Conservation (phyloP, 1,284 basidiomycete genomes). For the Sphaerobolus stellatus region DNA sequence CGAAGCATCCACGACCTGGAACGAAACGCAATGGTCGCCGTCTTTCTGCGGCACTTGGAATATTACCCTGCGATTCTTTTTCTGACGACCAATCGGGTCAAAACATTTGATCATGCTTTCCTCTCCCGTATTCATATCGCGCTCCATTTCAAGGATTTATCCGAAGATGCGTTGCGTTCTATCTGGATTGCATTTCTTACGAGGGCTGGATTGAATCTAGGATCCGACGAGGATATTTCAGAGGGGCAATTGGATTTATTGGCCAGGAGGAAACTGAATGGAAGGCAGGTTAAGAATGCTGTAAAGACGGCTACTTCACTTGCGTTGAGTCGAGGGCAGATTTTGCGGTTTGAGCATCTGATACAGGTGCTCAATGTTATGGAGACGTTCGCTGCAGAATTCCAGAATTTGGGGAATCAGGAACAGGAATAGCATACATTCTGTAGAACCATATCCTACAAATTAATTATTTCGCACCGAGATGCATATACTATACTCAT, state of each 20-base stretch:
- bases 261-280: conserved; percentile 52
- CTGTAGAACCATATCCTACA: too few species aligned
- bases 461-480: too few species aligned
- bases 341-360: conserved; percentile 47
- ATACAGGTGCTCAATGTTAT: conserved; percentile 57
- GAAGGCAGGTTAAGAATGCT: conserved; percentile 65
- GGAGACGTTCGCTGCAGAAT: conserved; percentile 56
- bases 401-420: conserved; percentile 27
- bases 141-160: conserved; percentile 56
- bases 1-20: conserved; percentile 59
- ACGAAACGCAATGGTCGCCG: conserved; percentile 65
- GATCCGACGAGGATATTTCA: conserved; percentile 32
- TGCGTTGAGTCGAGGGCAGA: conserved; percentile 46
- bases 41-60: conserved; percentile 60
- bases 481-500: too few species aligned
- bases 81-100: conserved; percentile 65
- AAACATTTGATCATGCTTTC: conserved; percentile 66
- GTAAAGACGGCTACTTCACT: conserved; percentile 58
- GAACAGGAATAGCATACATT: too few species aligned
- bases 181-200: conserved; percentile 57
- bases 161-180: conserved; percentile 45
- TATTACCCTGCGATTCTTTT: conserved; percentile 67
- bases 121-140: conserved; percentile 67
- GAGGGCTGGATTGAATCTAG: conserved; percentile 40
- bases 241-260: conserved; percentile 43